phyloP scores from a whole-genome alignment of 352 stramenopile species.

The Phytophthora melonis region DNA sequence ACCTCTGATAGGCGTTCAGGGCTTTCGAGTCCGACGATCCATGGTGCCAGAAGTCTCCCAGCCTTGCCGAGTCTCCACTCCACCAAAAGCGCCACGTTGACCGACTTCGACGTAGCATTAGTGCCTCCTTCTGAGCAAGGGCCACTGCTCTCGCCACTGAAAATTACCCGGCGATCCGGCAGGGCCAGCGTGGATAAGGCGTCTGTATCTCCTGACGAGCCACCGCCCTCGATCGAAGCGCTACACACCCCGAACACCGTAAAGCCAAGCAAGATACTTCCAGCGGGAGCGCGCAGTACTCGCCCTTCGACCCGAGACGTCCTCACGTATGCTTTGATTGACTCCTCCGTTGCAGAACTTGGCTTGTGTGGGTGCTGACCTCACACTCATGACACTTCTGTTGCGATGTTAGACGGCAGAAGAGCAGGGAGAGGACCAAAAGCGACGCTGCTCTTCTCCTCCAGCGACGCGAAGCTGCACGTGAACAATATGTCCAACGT shows the following conservation, averaged over 20 bases:
- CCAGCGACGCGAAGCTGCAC: conserved; percentile 10
- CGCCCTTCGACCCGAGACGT: conserved; percentile 8
- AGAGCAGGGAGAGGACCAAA: conserved; percentile 31
- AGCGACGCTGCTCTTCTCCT: conserved; percentile 9
- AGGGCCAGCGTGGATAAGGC: neutral
- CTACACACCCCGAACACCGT: neutral
- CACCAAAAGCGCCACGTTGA: conserved; percentile 33
- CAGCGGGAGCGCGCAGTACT: conserved; percentile 1
- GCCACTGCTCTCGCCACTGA: conserved; percentile 46
- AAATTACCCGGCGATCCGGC: conserved; percentile 13
- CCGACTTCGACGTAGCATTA: conserved; percentile 14
- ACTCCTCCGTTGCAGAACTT: neutral
- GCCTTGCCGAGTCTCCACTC: conserved; percentile 29
- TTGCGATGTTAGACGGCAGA: conserved; percentile 5
- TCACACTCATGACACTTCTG: neutral
- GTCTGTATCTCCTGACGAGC: conserved; percentile 5
- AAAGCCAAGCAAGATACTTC: conserved; percentile 11
- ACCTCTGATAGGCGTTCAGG: conserved; percentile 8
- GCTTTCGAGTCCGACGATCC: conserved; percentile 16
- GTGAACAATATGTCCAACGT: conserved; percentile 29
- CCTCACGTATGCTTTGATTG: conserved; percentile 5
- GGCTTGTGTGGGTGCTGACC: neutral
- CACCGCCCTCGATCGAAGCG: neutral
- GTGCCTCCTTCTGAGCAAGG: conserved; percentile 14
- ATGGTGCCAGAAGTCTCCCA: conserved; percentile 46